Evolutionary conservation across 148 eudicot genomes (phyloP).

Genomic region (Rheum nobile): DNA sequence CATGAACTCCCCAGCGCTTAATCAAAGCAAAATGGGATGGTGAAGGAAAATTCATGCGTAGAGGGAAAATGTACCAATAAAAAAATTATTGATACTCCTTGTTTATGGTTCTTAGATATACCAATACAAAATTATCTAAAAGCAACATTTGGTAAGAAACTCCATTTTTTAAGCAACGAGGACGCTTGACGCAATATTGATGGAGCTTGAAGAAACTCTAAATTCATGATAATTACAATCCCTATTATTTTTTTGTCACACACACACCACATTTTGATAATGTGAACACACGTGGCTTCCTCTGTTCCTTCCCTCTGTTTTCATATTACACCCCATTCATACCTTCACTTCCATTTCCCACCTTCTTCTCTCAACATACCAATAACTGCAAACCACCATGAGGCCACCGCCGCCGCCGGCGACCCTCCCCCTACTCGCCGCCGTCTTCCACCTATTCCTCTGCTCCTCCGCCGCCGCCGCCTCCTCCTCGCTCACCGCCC

Average conservation of each 20-base stretch:
- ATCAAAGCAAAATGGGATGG: background rate
- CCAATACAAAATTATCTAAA: background rate
- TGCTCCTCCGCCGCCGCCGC: slow-evolving; percentile 5
- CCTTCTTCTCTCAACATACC: background rate
- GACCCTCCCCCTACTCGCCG: background rate
- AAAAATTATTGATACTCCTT: too few species aligned
- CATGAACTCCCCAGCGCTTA: too few species aligned
- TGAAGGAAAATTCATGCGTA: background rate
- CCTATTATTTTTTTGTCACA: too few species aligned
- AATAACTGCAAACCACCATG: background rate
- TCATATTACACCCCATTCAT: background rate
- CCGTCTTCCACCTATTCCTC: background rate
- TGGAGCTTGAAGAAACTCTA: background rate
- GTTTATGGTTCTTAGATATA: too few species aligned
- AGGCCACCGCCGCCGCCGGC: slow-evolving; percentile 2
- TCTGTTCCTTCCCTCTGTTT: background rate
- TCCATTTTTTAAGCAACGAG: background rate
- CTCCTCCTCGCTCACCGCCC: slow-evolving; percentile 22
- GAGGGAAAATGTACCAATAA: background rate
- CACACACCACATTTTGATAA: too few species aligned
- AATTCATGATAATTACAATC: background rate
- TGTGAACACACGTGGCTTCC: background rate
- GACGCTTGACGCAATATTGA: background rate
- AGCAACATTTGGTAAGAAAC: background rate
- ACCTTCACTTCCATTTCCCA: slow-evolving; percentile 3